A percentile compares a stretch with the other conserved stretches of the same genome.
These are phyloP conservation scores for Juncus effusus DNA, from an alignment of 176 grass and related monocot species.

Conservation along the genomic window DNA sequence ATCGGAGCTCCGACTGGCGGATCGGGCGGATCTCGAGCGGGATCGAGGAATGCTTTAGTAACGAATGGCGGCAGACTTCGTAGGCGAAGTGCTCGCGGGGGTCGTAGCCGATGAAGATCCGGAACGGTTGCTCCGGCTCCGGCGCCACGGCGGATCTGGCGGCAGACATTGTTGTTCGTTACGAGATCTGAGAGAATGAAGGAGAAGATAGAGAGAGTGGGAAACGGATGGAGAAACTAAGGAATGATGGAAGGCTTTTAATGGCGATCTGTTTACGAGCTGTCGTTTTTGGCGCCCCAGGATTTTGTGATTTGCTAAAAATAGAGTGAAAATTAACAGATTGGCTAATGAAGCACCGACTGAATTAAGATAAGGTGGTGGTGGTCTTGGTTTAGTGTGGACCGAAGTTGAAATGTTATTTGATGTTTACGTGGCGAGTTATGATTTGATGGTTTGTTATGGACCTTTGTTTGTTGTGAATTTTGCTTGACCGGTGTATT, in stretches of 20 bases:
- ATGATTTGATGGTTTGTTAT: too few relatives aligned
- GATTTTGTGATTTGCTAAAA: constrained; percentile 2
- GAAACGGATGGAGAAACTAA: not conserved
- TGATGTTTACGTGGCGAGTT: too few relatives aligned
- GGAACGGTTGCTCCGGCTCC: constrained; percentile 30
- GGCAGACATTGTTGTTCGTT: not conserved
- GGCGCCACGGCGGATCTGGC: not conserved
- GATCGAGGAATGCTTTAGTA: constrained; percentile 54
- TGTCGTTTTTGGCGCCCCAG: constrained; percentile 10
- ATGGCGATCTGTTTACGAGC: not conserved
- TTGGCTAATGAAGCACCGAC: not conserved
- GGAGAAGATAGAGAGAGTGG: not conserved
- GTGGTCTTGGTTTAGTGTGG: not conserved
- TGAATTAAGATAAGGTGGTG: not conserved
- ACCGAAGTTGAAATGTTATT: too few relatives aligned
- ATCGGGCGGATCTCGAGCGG: constrained; percentile 58
- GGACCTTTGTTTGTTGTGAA: too few relatives aligned
- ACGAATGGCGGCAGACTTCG: constrained; percentile 80
- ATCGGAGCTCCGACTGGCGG: constrained; percentile 57
- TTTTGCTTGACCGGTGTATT: too few relatives aligned
- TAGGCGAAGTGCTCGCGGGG: constrained; percentile 67
- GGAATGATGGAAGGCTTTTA: not conserved
- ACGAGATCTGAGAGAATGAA: constrained; percentile 6
- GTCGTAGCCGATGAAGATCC: constrained; percentile 92
- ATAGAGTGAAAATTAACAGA: not conserved